Conservation (phyloP, 2,329 filamentous ascomycete species). For the Onygenales sp. region DNA sequence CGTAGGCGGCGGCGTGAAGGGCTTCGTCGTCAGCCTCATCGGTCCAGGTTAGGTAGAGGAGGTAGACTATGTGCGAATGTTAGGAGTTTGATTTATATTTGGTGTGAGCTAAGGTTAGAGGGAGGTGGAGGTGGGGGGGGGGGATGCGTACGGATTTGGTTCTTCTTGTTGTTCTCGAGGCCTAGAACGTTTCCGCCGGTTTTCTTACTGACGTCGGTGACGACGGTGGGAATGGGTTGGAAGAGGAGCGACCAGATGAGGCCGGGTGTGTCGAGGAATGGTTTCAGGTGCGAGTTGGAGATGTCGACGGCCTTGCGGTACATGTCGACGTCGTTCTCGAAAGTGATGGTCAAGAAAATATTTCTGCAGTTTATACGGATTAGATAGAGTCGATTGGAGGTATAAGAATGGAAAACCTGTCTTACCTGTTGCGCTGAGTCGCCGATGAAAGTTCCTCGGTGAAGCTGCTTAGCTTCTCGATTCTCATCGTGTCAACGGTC, state of each 20-base stretch:
- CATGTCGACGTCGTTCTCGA: constrained; percentile 9
- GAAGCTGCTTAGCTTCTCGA: constrained; percentile 3
- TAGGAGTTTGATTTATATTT: constrained; percentile 4
- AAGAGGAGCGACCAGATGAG: constrained; percentile 12
- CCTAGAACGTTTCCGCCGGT: constrained; percentile 23
- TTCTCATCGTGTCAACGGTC: not conserved
- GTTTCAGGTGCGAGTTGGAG: constrained; percentile 1
- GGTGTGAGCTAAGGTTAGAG: not conserved
- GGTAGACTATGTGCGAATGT: constrained; percentile 18
- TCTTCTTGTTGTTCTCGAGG: constrained; percentile 21
- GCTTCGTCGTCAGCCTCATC: constrained; percentile 22
- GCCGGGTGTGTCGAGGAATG: not conserved
- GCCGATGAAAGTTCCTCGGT: constrained; percentile 6
- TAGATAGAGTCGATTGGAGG: not conserved
- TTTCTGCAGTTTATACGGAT: not conserved
- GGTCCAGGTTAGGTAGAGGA: constrained; percentile 21
- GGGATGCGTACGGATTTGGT: constrained; percentile 20
- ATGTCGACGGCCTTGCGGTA: constrained; percentile 4
- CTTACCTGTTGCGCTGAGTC: not conserved
- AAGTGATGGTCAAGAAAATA: constrained; percentile 8
- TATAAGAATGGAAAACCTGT: not conserved
- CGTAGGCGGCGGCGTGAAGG: constrained; percentile 9
- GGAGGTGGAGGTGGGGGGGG: not conserved
- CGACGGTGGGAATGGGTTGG: constrained; percentile 31
- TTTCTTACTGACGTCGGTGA: constrained; percentile 22